Percentiles rank a stretch among this genome's conserved stretches.
Conservation (phyloP, 495 filamentous ascomycete genomes). For the Podospora anserina region DNA sequence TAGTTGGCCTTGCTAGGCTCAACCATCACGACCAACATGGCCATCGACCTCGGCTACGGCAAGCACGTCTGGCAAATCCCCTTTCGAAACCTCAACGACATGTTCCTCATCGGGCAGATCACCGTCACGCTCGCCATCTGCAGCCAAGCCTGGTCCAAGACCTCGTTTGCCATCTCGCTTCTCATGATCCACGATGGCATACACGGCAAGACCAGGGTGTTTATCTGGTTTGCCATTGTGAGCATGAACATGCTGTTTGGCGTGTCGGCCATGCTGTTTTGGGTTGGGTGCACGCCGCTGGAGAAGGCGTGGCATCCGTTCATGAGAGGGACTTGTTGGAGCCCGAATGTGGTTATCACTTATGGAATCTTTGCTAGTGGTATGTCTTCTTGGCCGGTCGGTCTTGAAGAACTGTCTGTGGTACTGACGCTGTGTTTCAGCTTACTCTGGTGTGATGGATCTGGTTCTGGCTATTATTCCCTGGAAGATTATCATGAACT, state of each 20-base stretch:
- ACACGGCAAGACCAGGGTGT: constrained; percentile 24
- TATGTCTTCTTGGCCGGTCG: constrained; percentile 10
- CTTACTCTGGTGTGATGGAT: constrained; percentile 33
- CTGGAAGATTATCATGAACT: constrained; percentile 32
- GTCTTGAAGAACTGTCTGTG: too few species aligned
- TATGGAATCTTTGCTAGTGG: constrained; percentile 28
- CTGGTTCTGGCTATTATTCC: constrained; percentile 31
- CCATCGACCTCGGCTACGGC: constrained; percentile 28
- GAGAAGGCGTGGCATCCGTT: constrained; percentile 35
- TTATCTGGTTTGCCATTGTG: constrained; percentile 32
- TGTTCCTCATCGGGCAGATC: constrained; percentile 26
- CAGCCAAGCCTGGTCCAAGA: constrained; percentile 35
- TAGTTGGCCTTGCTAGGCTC: constrained; percentile 25
- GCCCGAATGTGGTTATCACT: constrained; percentile 21
- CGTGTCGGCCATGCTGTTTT: constrained; percentile 40
- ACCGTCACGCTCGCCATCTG: constrained; percentile 25
- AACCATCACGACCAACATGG: constrained; percentile 22
- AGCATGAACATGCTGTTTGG: constrained; percentile 40
- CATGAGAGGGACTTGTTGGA: constrained; percentile 36
- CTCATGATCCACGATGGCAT: constrained; percentile 27
- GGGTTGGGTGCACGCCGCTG: constrained; percentile 37
- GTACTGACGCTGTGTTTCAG: constrained; percentile 11
- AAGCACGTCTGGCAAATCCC: constrained; percentile 31
- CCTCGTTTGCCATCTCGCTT: constrained; percentile 32
- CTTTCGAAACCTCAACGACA: constrained; percentile 20